These are phyloP conservation scores for Alternaria metachromatica DNA, from an alignment of 2,329 filamentous ascomycete genomes.

Conservation along the genomic window DNA sequence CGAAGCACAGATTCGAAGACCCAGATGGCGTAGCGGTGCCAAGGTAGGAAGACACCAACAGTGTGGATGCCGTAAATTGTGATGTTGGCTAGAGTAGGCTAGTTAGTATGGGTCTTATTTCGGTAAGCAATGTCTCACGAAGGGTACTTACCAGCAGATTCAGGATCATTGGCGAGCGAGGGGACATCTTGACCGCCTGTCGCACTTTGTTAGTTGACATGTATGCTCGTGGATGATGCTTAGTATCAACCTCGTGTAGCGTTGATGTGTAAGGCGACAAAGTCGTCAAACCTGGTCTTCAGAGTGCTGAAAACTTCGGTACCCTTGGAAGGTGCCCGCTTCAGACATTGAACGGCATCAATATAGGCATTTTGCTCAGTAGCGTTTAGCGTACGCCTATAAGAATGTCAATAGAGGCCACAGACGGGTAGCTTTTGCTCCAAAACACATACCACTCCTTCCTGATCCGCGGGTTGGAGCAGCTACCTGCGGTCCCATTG, in stretches of 20 bases:
- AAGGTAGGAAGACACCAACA: neutral
- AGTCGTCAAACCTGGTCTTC: neutral
- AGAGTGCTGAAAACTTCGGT: neutral
- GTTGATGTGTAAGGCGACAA: neutral
- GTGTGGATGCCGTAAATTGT: neutral
- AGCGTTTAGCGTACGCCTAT: neutral
- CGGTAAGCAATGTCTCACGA: neutral
- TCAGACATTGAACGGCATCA: neutral
- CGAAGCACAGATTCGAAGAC: neutral
- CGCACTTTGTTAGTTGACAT: neutral
- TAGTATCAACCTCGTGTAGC: neutral
- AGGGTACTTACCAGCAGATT: neutral
- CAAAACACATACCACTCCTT: neutral
- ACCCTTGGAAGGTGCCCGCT: neutral
- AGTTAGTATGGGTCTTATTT: neutral
- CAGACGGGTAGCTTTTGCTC: too few relatives aligned
- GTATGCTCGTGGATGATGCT: too few relatives aligned
- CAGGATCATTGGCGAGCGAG: neutral
- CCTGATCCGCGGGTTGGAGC: neutral
- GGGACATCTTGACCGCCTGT: neutral
- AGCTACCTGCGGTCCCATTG: neutral
- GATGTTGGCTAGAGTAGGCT: neutral
- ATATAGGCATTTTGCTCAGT: neutral
- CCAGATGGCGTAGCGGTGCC: conserved; percentile 1
- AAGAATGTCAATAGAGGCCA: neutral